Percentiles rank a stretch among this genome's conserved stretches.
phyloP scores from a whole-genome alignment of 768 basidiomycete genomes.

The Jaapia argillacea region DNA sequence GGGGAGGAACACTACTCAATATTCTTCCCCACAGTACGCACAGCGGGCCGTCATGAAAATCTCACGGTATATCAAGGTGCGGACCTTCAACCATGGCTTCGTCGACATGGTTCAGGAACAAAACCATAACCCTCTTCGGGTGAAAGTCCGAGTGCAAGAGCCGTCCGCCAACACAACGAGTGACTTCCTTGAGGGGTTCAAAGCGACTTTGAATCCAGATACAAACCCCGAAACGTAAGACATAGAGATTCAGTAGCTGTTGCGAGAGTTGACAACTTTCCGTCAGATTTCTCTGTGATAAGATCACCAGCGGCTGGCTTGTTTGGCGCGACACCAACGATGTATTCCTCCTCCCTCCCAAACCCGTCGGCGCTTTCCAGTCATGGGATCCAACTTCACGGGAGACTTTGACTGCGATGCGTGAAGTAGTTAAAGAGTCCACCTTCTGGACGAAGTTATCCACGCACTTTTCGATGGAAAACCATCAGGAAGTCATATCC shows the following conservation, averaged over 20 bases:
- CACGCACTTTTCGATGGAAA: conserved; percentile 70
- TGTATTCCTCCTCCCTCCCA: conserved; percentile 38
- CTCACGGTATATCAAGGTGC: conserved; percentile 70
- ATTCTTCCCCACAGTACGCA: conserved; percentile 37
- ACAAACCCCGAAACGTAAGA: no score
- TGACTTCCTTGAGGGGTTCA: conserved; percentile 47
- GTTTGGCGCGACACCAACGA: conserved; percentile 41
- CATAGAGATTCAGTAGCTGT: no score
- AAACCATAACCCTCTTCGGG: conserved; percentile 59
- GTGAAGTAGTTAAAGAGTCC: conserved; percentile 32
- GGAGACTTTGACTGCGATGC: conserved; percentile 39
- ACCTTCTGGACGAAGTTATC: conserved; percentile 64
- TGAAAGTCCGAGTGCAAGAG: conserved; percentile 32
- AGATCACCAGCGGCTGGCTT: conserved; percentile 57
- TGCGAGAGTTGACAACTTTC: no score
- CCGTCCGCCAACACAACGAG: conserved; percentile 43
- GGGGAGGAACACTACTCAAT: not conserved
- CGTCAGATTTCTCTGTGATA: conserved; percentile 44
- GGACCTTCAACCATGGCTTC: conserved; percentile 50
- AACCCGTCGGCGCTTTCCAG: conserved; percentile 37
- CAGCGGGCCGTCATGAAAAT: conserved; percentile 72
- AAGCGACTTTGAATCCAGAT: conserved; percentile 32
- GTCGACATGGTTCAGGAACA: conserved; percentile 51
- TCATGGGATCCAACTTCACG: conserved; percentile 50
- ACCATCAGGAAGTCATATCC: conserved; percentile 49